Evolutionary conservation across 148 eudicot species (phyloP).

Genomic region (Bassia scoparia): DNA sequence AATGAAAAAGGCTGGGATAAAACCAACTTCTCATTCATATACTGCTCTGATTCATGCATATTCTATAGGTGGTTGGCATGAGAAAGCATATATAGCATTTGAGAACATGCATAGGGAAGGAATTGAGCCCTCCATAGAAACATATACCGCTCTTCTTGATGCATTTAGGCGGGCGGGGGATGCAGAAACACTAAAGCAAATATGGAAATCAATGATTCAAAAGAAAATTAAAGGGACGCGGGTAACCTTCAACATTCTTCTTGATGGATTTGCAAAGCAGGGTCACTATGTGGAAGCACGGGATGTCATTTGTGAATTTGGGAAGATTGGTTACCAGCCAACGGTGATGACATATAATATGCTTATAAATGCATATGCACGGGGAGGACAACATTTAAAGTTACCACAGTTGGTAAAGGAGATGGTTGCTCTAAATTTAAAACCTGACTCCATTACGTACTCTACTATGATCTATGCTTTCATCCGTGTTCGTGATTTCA

Average conservation of each 20-base stretch:
- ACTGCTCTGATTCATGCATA: constrained; percentile 89
- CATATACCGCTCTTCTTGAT: constrained; percentile 83
- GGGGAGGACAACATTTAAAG: constrained; percentile 81
- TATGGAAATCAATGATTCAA: constrained; percentile 82
- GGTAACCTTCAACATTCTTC: constrained; percentile 76
- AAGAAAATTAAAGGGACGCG: constrained; percentile 70
- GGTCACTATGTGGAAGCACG: constrained; percentile 80
- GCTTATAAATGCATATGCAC: constrained; percentile 89
- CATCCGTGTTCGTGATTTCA: constrained; percentile 84
- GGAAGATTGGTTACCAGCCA: constrained; percentile 72
- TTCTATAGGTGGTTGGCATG: constrained; percentile 76
- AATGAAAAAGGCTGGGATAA: constrained; percentile 78
- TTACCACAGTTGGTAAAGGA: constrained; percentile 81
- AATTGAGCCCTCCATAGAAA: constrained; percentile 74
- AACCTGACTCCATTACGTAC: constrained; percentile 82
- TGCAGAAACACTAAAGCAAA: constrained; percentile 57
- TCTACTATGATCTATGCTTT: constrained; percentile 87
- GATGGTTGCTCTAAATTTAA: constrained; percentile 62
- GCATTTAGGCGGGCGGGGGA: constrained; percentile 92
- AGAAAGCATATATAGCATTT: constrained; percentile 73
- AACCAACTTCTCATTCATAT: constrained; percentile 82
- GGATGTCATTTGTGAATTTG: constrained; percentile 75
- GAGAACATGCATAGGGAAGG: constrained; percentile 75
- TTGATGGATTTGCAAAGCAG: constrained; percentile 95
- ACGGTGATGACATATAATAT: constrained; percentile 90